phyloP scores from a whole-genome alignment of 148 eudicot genomes.

The Camellia lanceoleosa region DNA sequence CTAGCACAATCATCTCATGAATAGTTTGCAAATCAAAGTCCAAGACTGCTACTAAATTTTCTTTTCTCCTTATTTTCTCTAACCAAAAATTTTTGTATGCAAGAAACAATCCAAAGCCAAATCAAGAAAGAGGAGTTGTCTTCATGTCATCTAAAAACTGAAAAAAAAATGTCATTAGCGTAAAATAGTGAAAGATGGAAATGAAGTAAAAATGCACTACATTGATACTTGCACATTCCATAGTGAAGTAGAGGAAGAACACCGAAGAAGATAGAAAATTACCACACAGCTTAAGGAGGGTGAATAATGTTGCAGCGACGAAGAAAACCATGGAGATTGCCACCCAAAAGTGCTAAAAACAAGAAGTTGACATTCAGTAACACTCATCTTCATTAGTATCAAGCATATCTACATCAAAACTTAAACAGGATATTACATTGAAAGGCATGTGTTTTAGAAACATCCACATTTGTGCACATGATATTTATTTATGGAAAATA shows the following conservation, averaged over 20 bases:
- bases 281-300: conserved; percentile 59
- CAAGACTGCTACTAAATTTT: not conserved
- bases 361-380: conserved; percentile 11
- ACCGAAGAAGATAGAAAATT: conserved; percentile 18
- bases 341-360: conserved; percentile 60
- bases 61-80: not conserved
- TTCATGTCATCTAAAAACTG: conserved; percentile 1
- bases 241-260: not conserved
- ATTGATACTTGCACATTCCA: not conserved
- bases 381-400: not conserved
- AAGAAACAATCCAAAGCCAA: not conserved
- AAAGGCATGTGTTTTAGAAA: not conserved
- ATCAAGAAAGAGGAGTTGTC: not conserved
- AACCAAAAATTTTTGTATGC: not conserved
- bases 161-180: not conserved
- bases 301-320: conserved; percentile 56
- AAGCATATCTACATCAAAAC: conserved; percentile 1
- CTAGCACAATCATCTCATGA: not conserved
- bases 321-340: conserved; percentile 66
- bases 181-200: not conserved
- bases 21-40: not conserved
- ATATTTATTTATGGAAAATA: not conserved
- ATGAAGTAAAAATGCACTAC: not conserved
- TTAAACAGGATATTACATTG: not conserved
- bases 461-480: not conserved